Evolutionary conservation across 2,329 filamentous ascomycete genomes (phyloP).

Genomic region (Colletotrichum australisinense): DNA sequence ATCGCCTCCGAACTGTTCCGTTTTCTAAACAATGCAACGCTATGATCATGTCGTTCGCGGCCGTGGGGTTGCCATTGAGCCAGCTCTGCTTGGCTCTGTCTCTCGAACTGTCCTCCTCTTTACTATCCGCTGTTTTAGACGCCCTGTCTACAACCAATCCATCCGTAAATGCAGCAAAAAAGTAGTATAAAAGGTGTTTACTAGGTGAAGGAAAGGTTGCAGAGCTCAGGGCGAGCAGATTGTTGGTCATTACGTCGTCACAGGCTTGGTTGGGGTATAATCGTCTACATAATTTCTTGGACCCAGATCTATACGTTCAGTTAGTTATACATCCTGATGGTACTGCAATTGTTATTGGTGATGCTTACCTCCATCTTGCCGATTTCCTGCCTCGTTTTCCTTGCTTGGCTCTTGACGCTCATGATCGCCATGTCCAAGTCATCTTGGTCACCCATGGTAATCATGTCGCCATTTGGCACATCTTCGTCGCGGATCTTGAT

Average conservation of each 20-base stretch:
- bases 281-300: constrained; percentile 54
- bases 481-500: constrained; percentile 91
- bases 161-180: constrained; percentile 24
- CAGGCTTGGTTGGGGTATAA: constrained; percentile 36
- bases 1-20: constrained; percentile 6
- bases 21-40: constrained; percentile 32
- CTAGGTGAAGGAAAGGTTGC: constrained; percentile 23
- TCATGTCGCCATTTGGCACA: constrained; percentile 83
- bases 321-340: constrained; percentile 39
- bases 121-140: constrained; percentile 18
- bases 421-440: constrained; percentile 90
- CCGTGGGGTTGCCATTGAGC: constrained; percentile 36
- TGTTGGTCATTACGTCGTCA: constrained; percentile 49
- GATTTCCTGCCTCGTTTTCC: constrained; percentile 81
- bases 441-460: constrained; percentile 96
- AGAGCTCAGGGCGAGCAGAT: constrained; percentile 22
- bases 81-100: constrained; percentile 36
- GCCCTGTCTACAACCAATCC: constrained; percentile 34
- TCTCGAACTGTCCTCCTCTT: not conserved
- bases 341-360: not conserved
- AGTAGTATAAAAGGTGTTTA: constrained; percentile 10
- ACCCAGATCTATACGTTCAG: constrained; percentile 57
- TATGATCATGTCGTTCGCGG: constrained; percentile 32
- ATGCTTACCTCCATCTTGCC: constrained; percentile 92
- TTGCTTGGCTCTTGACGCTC: constrained; percentile 74